A percentile compares a stretch with the other conserved stretches of the same genome.
Conservation (phyloP, 176 grass and related monocot genomes). For the Phragmites australis region DNA sequence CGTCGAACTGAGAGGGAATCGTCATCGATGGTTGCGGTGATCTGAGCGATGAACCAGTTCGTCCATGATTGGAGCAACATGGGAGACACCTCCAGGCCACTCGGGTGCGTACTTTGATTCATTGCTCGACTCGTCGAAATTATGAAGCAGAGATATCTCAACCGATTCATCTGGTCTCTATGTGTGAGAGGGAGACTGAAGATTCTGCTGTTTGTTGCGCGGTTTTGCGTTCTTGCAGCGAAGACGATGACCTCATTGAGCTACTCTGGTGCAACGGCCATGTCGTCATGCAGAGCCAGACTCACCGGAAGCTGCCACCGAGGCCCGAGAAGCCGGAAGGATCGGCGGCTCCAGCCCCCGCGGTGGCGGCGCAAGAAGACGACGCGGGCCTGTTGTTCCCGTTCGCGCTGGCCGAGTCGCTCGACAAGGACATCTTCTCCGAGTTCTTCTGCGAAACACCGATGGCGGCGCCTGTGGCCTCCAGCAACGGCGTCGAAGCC, state of each 20-base stretch:
- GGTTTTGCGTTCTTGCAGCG: slow-evolving; percentile 33
- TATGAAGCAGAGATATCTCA: background rate
- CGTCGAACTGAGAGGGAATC: background rate
- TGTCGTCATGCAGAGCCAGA: slow-evolving; percentile 87
- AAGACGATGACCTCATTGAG: slow-evolving; percentile 73
- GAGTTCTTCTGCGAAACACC: slow-evolving; percentile 65
- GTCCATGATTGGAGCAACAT: slow-evolving; percentile 62
- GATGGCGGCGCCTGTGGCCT: background rate
- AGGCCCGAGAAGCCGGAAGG: slow-evolving; percentile 16
- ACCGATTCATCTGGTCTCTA: background rate
- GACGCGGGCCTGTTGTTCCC: slow-evolving; percentile 64
- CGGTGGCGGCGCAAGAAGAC: slow-evolving; percentile 45
- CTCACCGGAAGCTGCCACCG: slow-evolving; percentile 48
- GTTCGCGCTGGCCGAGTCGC: slow-evolving; percentile 66
- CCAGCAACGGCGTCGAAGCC: background rate
- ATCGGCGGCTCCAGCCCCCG: background rate
- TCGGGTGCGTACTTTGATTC: slow-evolving; percentile 40
- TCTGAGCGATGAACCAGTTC: slow-evolving; percentile 69
- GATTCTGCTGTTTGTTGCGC: background rate
- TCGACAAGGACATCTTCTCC: slow-evolving; percentile 76
- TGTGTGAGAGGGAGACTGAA: background rate
- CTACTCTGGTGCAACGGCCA: slow-evolving; percentile 85
- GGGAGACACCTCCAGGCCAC: slow-evolving; percentile 50
- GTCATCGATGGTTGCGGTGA: background rate
- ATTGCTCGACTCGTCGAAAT: background rate